phyloP scores from a whole-genome alignment of 805 yeast species.

The Ascoidea rubescens region DNA sequence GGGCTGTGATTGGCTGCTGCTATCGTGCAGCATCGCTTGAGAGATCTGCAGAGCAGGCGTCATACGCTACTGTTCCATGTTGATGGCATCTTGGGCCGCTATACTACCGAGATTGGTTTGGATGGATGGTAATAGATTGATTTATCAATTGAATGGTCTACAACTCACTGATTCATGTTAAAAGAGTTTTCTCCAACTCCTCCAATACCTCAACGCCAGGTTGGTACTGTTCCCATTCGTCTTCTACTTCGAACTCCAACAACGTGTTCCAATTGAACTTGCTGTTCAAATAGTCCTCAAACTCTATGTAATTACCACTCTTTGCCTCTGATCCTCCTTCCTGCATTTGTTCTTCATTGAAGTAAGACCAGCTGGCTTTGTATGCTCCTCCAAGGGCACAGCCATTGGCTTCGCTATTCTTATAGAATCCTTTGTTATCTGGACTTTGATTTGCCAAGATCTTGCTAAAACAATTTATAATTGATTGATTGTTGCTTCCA shows the following conservation, averaged over 20 bases:
- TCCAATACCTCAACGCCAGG: slow-evolving; percentile 7
- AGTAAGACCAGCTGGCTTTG: slow-evolving; percentile 64
- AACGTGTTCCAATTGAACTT: slow-evolving; percentile 7
- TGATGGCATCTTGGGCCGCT: too few species aligned
- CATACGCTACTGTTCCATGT: too few species aligned
- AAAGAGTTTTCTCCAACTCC: slow-evolving; percentile 5
- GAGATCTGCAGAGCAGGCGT: too few species aligned
- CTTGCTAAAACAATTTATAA: slow-evolving; percentile 54
- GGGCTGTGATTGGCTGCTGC: too few species aligned
- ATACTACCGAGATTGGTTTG: too few species aligned
- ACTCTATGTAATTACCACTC: slow-evolving; percentile 9
- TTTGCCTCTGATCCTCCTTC: slow-evolving; percentile 1
- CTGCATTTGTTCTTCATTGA: slow-evolving; percentile 15
- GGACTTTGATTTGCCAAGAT: slow-evolving; percentile 40
- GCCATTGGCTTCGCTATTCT: slow-evolving; percentile 71
- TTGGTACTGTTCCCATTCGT: slow-evolving; percentile 7
- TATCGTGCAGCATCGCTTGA: too few species aligned
- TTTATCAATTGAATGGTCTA: too few species aligned
- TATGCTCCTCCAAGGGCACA: slow-evolving; percentile 89
- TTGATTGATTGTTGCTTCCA: slow-evolving; percentile 57
- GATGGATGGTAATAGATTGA: too few species aligned
- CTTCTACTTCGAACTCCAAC: slow-evolving; percentile 6
- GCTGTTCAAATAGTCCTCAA: slow-evolving; percentile 6
- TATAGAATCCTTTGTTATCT: slow-evolving; percentile 35
- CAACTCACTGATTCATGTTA: too few species aligned